Evolutionary conservation across 257 asterid genomes (phyloP).

Genomic region (Asclepias syriaca): DNA sequence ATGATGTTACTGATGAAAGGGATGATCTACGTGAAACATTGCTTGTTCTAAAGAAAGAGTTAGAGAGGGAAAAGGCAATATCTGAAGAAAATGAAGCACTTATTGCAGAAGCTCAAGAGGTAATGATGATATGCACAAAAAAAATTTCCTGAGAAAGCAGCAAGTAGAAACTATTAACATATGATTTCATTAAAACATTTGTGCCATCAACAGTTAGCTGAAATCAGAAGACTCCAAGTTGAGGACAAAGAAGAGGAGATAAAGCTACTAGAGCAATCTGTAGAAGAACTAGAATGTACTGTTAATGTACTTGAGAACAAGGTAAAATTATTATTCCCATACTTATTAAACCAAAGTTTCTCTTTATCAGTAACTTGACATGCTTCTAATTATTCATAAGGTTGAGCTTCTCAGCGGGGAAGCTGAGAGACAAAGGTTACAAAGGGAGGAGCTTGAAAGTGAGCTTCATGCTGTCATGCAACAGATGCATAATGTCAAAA

Average conservation of each 20-base stretch:
- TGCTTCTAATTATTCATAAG: constrained; percentile 33
- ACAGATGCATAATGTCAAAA: constrained; percentile 58
- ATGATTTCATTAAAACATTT: background rate
- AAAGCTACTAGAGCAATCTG: constrained; percentile 74
- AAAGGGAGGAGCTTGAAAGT: constrained; percentile 93
- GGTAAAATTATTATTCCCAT: constrained; percentile 40
- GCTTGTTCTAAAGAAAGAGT: constrained; percentile 44
- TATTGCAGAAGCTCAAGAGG: constrained; percentile 82
- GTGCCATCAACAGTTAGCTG: constrained; percentile 47
- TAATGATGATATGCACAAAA: constrained; percentile 23
- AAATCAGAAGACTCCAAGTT: constrained; percentile 39
- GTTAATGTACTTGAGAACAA: constrained; percentile 86
- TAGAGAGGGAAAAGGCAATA: constrained; percentile 51
- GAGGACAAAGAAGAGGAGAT: constrained; percentile 91
- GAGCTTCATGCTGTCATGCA: constrained; percentile 77
- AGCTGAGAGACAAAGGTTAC: constrained; percentile 81
- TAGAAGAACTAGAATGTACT: constrained; percentile 86
- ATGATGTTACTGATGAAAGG: constrained; percentile 37
- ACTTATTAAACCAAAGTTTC: background rate
- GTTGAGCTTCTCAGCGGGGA: constrained; percentile 80
- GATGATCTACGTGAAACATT: constrained; percentile 48
- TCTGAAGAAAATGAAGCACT: constrained; percentile 68
- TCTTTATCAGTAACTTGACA: constrained; percentile 23
- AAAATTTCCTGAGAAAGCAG: background rate
- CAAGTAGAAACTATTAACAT: background rate